A percentile compares a stretch with the other conserved stretches of the same genome.
phyloP scores from a whole-genome alignment of 306 rosid genomes.

The Lotus japonicus region DNA sequence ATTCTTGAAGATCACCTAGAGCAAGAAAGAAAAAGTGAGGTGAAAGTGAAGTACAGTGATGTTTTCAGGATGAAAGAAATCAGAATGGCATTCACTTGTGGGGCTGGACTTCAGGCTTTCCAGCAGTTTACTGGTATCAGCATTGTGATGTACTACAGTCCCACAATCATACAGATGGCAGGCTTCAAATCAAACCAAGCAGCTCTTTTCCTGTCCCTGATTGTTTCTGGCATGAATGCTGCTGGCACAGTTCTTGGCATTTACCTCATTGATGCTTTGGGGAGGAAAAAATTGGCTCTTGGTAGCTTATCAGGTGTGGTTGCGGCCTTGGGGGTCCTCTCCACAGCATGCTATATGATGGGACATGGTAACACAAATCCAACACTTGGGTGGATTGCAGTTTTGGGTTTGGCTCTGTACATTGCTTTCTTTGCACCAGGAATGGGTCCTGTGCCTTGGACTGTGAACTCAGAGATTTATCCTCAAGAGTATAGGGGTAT shows the following conservation, averaged over 20 bases:
- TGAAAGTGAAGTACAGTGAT: slow-evolving; percentile 36
- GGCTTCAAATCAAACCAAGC: slow-evolving; percentile 55
- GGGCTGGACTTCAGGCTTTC: slow-evolving; percentile 83
- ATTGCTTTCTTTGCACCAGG: slow-evolving; percentile 65
- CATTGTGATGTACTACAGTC: slow-evolving; percentile 83
- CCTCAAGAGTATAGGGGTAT: slow-evolving; percentile 69
- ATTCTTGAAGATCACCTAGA: slow-evolving; percentile 36
- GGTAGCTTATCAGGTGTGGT: slow-evolving; percentile 50
- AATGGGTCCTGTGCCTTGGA: slow-evolving; percentile 87
- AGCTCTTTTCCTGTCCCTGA: slow-evolving; percentile 64
- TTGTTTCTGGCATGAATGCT: slow-evolving; percentile 65
- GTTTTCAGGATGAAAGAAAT: slow-evolving; percentile 54
- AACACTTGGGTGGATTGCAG: slow-evolving; percentile 48
- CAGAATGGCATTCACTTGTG: slow-evolving; percentile 60
- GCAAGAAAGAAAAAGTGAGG: slow-evolving; percentile 33
- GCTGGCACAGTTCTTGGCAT: slow-evolving; percentile 52
- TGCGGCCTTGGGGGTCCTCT: slow-evolving; percentile 38
- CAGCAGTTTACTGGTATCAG: slow-evolving; percentile 77
- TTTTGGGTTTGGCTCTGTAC: slow-evolving; percentile 54
- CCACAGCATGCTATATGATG: slow-evolving; percentile 27
- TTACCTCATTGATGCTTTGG: slow-evolving; percentile 50
- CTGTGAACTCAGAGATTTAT: slow-evolving; percentile 75
- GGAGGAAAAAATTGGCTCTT: slow-evolving; percentile 51
- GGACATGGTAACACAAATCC: slow-evolving; percentile 26
- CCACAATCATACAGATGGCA: slow-evolving; percentile 75